These are phyloP conservation scores for Peronospora farinosa DNA, from an alignment of 352 stramenopile genomes.

Conservation along the genomic window DNA sequence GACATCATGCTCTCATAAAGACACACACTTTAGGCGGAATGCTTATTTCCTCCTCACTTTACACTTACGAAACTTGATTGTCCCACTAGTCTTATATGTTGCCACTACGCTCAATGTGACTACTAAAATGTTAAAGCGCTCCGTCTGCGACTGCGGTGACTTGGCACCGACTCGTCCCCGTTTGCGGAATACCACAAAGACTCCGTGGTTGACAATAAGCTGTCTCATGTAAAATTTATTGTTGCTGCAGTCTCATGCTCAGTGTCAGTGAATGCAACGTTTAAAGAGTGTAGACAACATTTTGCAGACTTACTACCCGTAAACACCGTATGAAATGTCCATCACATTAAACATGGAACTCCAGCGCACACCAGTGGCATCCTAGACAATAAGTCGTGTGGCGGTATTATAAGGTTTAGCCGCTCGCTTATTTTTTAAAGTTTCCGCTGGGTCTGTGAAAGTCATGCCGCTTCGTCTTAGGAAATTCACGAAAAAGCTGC, in stretches of 20 bases:
- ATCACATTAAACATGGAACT: conserved; percentile 67
- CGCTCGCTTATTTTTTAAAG: conserved; percentile 85
- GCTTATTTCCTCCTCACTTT: conserved; percentile 73
- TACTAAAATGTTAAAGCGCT: conserved; percentile 28
- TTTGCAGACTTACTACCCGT: conserved; percentile 30
- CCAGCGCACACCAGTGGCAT: conserved; percentile 46
- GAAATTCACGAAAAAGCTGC: conserved; percentile 80
- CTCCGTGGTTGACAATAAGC: conserved; percentile 33
- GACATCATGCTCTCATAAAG: conserved; percentile 87
- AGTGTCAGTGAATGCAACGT: not conserved
- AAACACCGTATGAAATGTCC: conserved; percentile 47
- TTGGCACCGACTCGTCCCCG: conserved; percentile 61
- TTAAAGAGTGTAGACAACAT: not conserved
- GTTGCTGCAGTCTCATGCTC: conserved; percentile 29
- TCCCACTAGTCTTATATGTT: conserved; percentile 82
- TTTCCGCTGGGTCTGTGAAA: conserved; percentile 79
- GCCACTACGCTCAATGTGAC: conserved; percentile 79
- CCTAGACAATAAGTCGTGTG: conserved; percentile 38
- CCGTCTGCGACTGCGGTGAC: conserved; percentile 31
- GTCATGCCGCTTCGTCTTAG: conserved; percentile 71
- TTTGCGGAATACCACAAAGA: conserved; percentile 54
- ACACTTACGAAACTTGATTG: conserved; percentile 59
- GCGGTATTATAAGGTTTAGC: conserved; percentile 44
- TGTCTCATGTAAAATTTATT: conserved; percentile 80
- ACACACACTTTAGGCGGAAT: conserved; percentile 75